Evolutionary conservation across 1,284 basidiomycete species (phyloP), one percentile per base, ranked within the genome.

Genomic region (Schizophyllum amplum): DNA sequence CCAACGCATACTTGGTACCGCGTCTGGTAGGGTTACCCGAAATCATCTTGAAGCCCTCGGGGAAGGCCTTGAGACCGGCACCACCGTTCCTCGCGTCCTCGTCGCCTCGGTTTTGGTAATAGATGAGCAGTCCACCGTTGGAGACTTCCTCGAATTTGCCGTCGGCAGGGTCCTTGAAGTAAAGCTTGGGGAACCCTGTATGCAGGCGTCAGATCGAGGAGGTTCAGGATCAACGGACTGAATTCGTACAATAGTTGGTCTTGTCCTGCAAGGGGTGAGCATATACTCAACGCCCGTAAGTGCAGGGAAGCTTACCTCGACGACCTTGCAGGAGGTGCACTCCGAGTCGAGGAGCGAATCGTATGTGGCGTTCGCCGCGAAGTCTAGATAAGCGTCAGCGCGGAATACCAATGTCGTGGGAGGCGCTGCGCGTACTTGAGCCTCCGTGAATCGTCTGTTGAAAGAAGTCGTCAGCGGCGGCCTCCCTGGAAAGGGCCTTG

Each of bases 21-120:
- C 76, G 70, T 24, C 67, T 61, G 4, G 60, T 60, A 0, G 75
- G 72, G 61, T 71, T 68, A 17, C 77, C 77, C 27, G 68, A 71
- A 33, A 78, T 62, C 74, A 79, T 76, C 57, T 69, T 70, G 61
- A 79, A 70, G 20, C 76, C 76, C 11, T 72, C 64, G 0, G 77
- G 77, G 66, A 78, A 78, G 0, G 74, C 75, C 53, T 71, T 72
- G 24, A 78, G 61, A 22, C 73, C 72, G 1, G 67, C 46, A 1
- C 72, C 73, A 27, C 72, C 72, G 58, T 74, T 74, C 15, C 58
- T 62, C 4, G 60, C 64, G 54, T 73, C 73, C 4, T 62, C 68
- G 51, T 67, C 60, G 4, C 75, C 75, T 53, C 74, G 69, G 57
- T 76, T 75, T 58, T 74, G 69, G 57, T 76, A 76, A 59, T 76